These are phyloP conservation scores for Coemansia sp. DNA, from an alignment of 371 early-diverging fungal species.

Conservation along the genomic window DNA sequence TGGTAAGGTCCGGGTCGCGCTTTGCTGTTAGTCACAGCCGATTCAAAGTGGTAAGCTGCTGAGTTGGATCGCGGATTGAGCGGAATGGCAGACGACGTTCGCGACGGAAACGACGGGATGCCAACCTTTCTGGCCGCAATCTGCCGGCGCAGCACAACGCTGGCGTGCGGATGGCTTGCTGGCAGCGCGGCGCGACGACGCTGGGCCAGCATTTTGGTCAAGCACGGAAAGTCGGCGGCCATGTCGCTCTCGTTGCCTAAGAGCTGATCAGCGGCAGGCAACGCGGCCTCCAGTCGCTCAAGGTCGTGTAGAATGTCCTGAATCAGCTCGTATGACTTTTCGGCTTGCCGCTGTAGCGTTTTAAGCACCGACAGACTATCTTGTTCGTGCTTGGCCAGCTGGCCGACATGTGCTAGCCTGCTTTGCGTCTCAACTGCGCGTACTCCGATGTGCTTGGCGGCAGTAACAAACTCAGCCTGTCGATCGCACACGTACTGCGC, in stretches of 20 bases:
- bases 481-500: slow-evolving; percentile 39
- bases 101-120: slow-evolving; percentile 30
- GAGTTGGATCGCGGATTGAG: slow-evolving; percentile 19
- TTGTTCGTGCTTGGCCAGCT: slow-evolving; percentile 36
- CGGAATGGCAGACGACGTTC: slow-evolving; percentile 14
- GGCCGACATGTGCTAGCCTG: slow-evolving; percentile 23
- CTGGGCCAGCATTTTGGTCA: slow-evolving; percentile 30
- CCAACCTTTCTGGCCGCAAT: slow-evolving; percentile 31
- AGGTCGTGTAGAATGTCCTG: slow-evolving; percentile 51
- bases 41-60: slow-evolving; percentile 4
- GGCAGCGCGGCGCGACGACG: slow-evolving; percentile 29
- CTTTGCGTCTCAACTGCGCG: slow-evolving; percentile 28
- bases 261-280: slow-evolving; percentile 27
- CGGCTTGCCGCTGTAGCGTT: slow-evolving; percentile 49
- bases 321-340: slow-evolving; percentile 51
- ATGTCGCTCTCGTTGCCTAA: slow-evolving; percentile 16
- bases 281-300: slow-evolving; percentile 46
- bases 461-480: slow-evolving; percentile 27
- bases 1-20: slow-evolving; percentile 29
- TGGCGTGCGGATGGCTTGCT: slow-evolving; percentile 19
- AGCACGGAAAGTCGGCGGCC: slow-evolving; percentile 19
- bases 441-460: slow-evolving; percentile 33
- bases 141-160: slow-evolving; percentile 28
- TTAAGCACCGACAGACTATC: slow-evolving; percentile 33
- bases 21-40: slow-evolving; percentile 7